These are phyloP conservation scores for Lipomyces anomalus DNA, from an alignment of 805 yeast genomes.

Conservation along the genomic window DNA sequence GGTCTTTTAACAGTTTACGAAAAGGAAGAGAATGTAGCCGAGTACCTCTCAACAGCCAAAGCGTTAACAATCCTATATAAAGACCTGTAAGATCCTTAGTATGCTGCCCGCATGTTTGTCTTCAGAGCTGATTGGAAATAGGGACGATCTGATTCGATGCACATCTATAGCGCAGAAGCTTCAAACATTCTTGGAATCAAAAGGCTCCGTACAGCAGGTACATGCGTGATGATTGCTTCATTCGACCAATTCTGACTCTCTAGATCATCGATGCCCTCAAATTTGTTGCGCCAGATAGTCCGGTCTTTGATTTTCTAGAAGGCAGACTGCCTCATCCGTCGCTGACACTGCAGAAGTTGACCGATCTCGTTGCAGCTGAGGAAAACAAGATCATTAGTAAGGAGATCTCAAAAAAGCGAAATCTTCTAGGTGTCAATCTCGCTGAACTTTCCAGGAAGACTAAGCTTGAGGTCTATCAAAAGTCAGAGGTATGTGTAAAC, in stretches of 20 bases:
- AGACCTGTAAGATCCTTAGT: slow-evolving; percentile 7
- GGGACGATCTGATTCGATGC: slow-evolving; percentile 26
- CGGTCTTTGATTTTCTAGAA: slow-evolving; percentile 28
- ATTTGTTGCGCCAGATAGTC: slow-evolving; percentile 31
- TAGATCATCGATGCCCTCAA: slow-evolving; percentile 19
- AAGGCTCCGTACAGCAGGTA: slow-evolving; percentile 22
- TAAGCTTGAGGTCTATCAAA: slow-evolving; percentile 44
- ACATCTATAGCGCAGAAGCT: slow-evolving; percentile 23
- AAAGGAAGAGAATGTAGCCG: slow-evolving; percentile 16
- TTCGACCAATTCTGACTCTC: background rate
- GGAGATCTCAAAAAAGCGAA: slow-evolving; percentile 24
- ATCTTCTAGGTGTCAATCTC: slow-evolving; percentile 26
- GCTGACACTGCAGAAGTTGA: slow-evolving; percentile 23
- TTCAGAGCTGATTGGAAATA: background rate
- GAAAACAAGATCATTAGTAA: slow-evolving; percentile 26
- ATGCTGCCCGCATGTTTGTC: background rate
- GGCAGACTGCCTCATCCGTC: slow-evolving; percentile 29
- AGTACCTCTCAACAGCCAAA: slow-evolving; percentile 23
- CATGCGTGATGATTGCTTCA: slow-evolving; percentile 1
- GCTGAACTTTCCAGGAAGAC: slow-evolving; percentile 32
- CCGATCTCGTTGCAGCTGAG: slow-evolving; percentile 37
- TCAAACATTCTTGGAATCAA: slow-evolving; percentile 13
- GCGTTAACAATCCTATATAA: slow-evolving; percentile 23
- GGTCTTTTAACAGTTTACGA: slow-evolving; percentile 48
- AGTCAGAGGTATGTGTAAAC: slow-evolving; percentile 34